Conservation (phyloP, 2,329 filamentous ascomycete genomes). For the Pyricularia sp. region DNA sequence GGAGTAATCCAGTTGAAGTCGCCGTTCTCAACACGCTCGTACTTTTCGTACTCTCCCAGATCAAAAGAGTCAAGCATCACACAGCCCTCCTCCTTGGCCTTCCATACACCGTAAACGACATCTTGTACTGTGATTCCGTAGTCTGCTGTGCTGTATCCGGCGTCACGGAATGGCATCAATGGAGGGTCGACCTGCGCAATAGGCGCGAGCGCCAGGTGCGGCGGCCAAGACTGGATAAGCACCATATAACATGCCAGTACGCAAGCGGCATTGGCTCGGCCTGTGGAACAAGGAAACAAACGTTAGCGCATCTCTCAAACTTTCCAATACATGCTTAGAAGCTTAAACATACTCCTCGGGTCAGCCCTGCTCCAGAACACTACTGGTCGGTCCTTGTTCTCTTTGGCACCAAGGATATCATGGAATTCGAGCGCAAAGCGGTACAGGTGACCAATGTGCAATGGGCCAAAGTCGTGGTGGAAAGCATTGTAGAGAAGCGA, state of each 20-base stretch:
- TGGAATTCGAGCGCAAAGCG: conserved; percentile 94
- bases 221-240: conserved; percentile 93
- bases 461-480: conserved; percentile 93
- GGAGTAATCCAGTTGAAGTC: conserved; percentile 99
- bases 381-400: conserved; percentile 81
- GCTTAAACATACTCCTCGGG: conserved; percentile 62
- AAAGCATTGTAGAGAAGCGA: conserved; percentile 94
- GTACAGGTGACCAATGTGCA: conserved; percentile 96
- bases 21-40: conserved; percentile 91
- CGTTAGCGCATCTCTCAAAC: not conserved
- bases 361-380: conserved; percentile 96
- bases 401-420: conserved; percentile 83
- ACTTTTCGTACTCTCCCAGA: conserved; percentile 93
- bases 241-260: conserved; percentile 98
- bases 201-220: conserved; percentile 86
- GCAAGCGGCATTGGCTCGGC: conserved; percentile 87
- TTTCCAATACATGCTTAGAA: not conserved
- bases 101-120: conserved; percentile 97
- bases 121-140: conserved; percentile 95
- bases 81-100: conserved; percentile 90
- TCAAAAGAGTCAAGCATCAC: conserved; percentile 91
- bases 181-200: conserved; percentile 96
- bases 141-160: conserved; percentile 96
- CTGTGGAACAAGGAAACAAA: conserved; percentile 29
- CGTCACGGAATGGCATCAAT: conserved; percentile 97